These are phyloP conservation scores for Phytophthora nicotianae DNA, from an alignment of 352 stramenopile species.

Conservation along the genomic window DNA sequence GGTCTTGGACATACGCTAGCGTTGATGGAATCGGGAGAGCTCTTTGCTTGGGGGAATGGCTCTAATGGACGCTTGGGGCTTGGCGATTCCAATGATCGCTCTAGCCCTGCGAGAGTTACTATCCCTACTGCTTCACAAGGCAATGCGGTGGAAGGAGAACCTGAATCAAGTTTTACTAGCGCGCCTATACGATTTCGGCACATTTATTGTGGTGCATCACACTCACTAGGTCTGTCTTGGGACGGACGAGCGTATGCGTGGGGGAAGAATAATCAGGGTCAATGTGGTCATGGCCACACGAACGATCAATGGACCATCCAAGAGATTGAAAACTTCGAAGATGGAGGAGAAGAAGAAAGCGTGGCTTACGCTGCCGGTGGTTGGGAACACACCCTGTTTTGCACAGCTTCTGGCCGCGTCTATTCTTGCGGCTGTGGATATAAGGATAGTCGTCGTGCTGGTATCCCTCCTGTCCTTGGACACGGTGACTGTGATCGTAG, in stretches of 20 bases:
- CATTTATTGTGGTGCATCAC: slow-evolving; percentile 78
- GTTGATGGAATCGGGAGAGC: slow-evolving; percentile 59
- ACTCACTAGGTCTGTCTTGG: slow-evolving; percentile 68
- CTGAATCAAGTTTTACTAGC: background rate
- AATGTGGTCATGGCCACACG: slow-evolving; percentile 80
- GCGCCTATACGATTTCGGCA: slow-evolving; percentile 32
- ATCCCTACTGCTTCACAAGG: slow-evolving; percentile 1
- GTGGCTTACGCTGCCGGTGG: slow-evolving; percentile 65
- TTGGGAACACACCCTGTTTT: slow-evolving; percentile 87
- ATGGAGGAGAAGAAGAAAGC: slow-evolving; percentile 50
- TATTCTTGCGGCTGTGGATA: slow-evolving; percentile 84
- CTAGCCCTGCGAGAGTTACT: slow-evolving; percentile 46
- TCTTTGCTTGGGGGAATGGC: slow-evolving; percentile 87
- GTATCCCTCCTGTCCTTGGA: slow-evolving; percentile 81
- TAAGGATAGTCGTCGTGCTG: slow-evolving; percentile 81
- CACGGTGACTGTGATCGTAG: slow-evolving; percentile 74
- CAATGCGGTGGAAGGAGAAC: slow-evolving; percentile 1
- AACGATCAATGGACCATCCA: slow-evolving; percentile 70
- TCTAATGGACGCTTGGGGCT: slow-evolving; percentile 84
- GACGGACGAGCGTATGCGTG: slow-evolving; percentile 66
- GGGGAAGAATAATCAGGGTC: slow-evolving; percentile 89
- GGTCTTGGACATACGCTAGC: slow-evolving; percentile 73
- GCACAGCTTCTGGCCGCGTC: slow-evolving; percentile 59
- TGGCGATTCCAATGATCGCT: slow-evolving; percentile 78
- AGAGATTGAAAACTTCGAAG: slow-evolving; percentile 62